Base-by-base conservation (phyloP, 2,329 filamentous ascomycete species). In the Cryphonectria japonica region DNA sequence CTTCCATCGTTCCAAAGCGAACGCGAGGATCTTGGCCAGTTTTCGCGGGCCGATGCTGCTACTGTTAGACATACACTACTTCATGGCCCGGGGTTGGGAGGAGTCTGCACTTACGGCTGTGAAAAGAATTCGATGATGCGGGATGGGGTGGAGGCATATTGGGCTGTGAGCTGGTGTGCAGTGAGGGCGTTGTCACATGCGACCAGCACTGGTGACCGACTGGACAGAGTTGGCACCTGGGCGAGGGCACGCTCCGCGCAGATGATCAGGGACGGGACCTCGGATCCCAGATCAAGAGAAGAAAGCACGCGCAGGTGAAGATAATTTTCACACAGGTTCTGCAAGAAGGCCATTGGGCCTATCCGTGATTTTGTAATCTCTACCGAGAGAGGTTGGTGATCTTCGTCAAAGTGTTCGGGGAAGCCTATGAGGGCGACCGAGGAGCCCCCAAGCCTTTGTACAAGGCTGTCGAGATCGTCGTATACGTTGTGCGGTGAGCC, bases 41-140 rank as follows among this genome's bases (percentile, higher is more conserved):
- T 68, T 68, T 8, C 66, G 66, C 5, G 66, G 66, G 6, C 66
- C 66, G 19, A 68, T 46, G n/a, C 66, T 68, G 66, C 29, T 37
- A n/a, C 3, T 3, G 57, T 68, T 16, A 68, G 66, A 54, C 26
- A 16, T 22, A 41, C 16, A 11, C 37, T 3, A 19, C 8, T 26
- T 14, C 52, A 43, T n/a, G 14, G 22, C 41, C 13, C 8, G 22
- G 32, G 9, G 5, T n/a, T n/a, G 60, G 16, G n/a, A 26, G 29
- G 37, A 13, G 13, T 8, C 26, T 39, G 34, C 1, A 68, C 71
- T 70, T 64, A 72, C 71, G 71, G 71, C 34, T 73, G 71, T 39
- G 71, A 69, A 16, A 73, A 66, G 52, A 52, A 73, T 34, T 73
- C 71, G 9, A 37, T 69, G 1, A 71, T 32, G 39, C 16, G 32